Percentiles rank a stretch among this genome's conserved stretches.
phyloP scores from a whole-genome alignment of 305 asterid genomes.

The Lippia alba region DNA sequence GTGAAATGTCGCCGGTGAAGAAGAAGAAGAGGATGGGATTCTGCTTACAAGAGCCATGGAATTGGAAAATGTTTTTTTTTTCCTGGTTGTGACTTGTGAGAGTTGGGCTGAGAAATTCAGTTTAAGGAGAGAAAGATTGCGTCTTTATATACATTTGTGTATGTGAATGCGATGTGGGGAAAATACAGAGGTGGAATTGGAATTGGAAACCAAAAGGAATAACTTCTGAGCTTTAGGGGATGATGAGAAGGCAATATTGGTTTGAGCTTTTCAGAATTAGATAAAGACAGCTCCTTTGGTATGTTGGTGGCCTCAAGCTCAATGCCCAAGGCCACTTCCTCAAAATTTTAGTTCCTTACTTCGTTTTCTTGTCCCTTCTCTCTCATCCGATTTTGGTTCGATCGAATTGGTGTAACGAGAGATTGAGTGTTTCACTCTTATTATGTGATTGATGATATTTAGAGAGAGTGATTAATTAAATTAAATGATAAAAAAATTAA shows the following conservation, averaged over 20 bases:
- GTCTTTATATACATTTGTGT: constrained; percentile 22
- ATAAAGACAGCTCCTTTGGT: constrained; percentile 32
- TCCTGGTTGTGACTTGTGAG: too few relatives aligned
- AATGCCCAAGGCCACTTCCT: background rate
- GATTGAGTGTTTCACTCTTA: background rate
- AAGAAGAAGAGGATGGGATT: constrained; percentile 60
- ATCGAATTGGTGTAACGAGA: too few relatives aligned
- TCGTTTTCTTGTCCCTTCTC: too few relatives aligned
- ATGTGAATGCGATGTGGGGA: constrained; percentile 34
- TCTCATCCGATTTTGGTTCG: too few relatives aligned
- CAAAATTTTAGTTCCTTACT: background rate
- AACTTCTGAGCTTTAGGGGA: constrained; percentile 35
- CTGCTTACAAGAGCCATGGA: constrained; percentile 62
- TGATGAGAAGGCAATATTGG: constrained; percentile 52
- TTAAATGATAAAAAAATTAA: too few relatives aligned
- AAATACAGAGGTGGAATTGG: constrained; percentile 24
- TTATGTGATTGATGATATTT: too few relatives aligned
- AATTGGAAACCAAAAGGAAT: constrained; percentile 6
- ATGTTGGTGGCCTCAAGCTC: constrained; percentile 5
- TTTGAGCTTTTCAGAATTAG: constrained; percentile 49
- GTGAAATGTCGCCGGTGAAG: constrained; percentile 44
- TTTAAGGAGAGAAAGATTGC: background rate
- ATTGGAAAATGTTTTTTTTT: background rate
- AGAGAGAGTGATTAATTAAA: too few relatives aligned
- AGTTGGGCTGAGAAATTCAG: background rate